These are phyloP conservation scores for Fusarium sp. DNA, from an alignment of 2,329 filamentous ascomycete species.

Conservation along the genomic window DNA sequence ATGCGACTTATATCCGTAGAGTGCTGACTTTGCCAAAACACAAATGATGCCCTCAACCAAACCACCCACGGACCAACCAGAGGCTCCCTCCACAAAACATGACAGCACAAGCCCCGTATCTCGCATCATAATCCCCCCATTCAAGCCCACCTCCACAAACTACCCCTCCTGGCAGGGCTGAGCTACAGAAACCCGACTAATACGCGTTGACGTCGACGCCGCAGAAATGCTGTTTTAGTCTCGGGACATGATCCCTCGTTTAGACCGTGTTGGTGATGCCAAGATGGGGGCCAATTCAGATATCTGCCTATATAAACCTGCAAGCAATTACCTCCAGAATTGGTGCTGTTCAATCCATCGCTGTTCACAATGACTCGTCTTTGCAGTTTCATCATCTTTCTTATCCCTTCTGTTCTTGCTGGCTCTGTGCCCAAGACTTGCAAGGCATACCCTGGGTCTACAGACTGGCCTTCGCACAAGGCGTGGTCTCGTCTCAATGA, in stretches of 20 bases:
- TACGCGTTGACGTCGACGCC: slow-evolving; percentile 9
- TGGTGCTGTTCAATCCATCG: background rate
- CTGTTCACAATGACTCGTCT: slow-evolving; percentile 18
- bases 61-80: background rate
- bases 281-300: background rate
- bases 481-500: slow-evolving; percentile 59
- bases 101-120: background rate
- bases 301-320: slow-evolving; percentile 10
- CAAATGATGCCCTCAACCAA: background rate
- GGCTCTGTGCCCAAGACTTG: slow-evolving; percentile 42
- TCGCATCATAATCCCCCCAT: slow-evolving; percentile 3
- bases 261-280: background rate
- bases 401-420: background rate
- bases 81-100: background rate
- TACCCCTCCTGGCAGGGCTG: slow-evolving; percentile 21
- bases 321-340: fast-evolving
- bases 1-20: too few species aligned
- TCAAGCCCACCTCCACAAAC: slow-evolving; percentile 17
- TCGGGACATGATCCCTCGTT: slow-evolving; percentile 29
- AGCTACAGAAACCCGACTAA: slow-evolving; percentile 21
- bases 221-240: slow-evolving; percentile 2
- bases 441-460: slow-evolving; percentile 58
- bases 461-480: slow-evolving; percentile 57
- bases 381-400: background rate
- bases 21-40: background rate